Percentiles rank a stretch among this genome's conserved stretches.
These are phyloP conservation scores for Phanerochaete sordida DNA, from an alignment of 768 basidiomycete species.

Conservation along the genomic window DNA sequence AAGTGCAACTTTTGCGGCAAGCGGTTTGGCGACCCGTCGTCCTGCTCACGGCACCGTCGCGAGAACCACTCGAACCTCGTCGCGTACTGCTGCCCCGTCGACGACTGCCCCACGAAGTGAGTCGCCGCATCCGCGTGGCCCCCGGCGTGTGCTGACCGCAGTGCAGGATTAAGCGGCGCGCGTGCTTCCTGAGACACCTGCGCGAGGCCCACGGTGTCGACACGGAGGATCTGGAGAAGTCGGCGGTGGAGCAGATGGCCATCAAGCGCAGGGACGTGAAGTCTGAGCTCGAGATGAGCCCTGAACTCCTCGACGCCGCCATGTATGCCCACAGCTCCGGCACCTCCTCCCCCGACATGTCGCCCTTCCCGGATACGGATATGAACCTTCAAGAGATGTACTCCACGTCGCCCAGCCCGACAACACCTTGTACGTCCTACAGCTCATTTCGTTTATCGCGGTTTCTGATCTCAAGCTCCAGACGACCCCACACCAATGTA, in stretches of 20 bases:
- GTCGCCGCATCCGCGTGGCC: neutral
- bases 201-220: slow-evolving; percentile 34
- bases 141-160: neutral
- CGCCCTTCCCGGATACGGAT: neutral
- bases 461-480: neutral
- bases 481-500: neutral
- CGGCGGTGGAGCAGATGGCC: neutral
- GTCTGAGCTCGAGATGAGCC: neutral
- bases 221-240: neutral
- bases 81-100: slow-evolving; percentile 12
- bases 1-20: slow-evolving; percentile 49
- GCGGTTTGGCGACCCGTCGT: slow-evolving; percentile 68
- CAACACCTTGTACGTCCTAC: neutral
- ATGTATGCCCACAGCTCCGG: neutral
- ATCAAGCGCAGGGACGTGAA: neutral
- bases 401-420: neutral
- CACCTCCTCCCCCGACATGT: neutral
- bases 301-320: no score
- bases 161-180: slow-evolving; percentile 10
- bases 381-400: neutral
- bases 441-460: neutral
- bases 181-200: slow-evolving; percentile 6
- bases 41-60: slow-evolving; percentile 59
- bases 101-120: slow-evolving; percentile 4
- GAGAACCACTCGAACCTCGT: slow-evolving; percentile 44